Percentiles rank a stretch among this genome's conserved stretches.
Conservation (phyloP, 2,329 filamentous ascomycete genomes). For the Byssoonygena ceratinophila region DNA sequence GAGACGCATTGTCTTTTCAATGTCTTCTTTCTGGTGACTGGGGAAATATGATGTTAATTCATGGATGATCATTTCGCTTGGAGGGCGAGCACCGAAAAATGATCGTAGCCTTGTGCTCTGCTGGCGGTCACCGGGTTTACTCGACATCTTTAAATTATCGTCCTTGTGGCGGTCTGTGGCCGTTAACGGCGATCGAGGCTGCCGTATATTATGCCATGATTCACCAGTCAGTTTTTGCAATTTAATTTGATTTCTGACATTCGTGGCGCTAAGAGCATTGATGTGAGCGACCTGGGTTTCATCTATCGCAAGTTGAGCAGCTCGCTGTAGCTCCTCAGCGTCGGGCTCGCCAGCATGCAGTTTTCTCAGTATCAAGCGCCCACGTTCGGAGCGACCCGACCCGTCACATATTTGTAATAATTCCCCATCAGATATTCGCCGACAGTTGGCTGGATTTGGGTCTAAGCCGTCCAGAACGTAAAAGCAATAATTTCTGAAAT, state of each 20-base stretch:
- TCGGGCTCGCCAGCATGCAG: constrained; percentile 89
- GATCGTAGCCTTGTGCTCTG: constrained; percentile 36
- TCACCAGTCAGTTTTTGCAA: constrained; percentile 83
- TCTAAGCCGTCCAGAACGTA: constrained; percentile 82
- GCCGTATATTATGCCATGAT: constrained; percentile 71
- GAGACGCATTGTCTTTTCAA: constrained; percentile 87
- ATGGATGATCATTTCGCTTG: constrained; percentile 93
- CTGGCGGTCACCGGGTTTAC: constrained; percentile 24
- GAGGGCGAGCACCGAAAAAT: constrained; percentile 85
- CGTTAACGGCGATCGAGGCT: constrained; percentile 68
- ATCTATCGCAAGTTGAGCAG: constrained; percentile 79
- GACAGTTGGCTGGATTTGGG: constrained; percentile 67
- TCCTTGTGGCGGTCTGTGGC: constrained; percentile 32
- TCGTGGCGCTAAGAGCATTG: constrained; percentile 49
- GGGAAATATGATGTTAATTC: constrained; percentile 97
- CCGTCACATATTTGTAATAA: constrained; percentile 86
- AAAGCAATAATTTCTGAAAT: constrained; percentile 93
- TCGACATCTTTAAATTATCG: constrained; percentile 35
- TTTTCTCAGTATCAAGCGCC: constrained; percentile 79
- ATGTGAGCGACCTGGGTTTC: constrained; percentile 66
- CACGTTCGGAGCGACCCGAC: constrained; percentile 70
- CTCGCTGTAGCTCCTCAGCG: constrained; percentile 71
- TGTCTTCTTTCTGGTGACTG: constrained; percentile 83
- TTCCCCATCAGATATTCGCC: constrained; percentile 74
- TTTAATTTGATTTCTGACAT: constrained; percentile 73